Evolutionary conservation across 2,329 filamentous ascomycete species (phyloP), one percentile per base, ranked within the genome.

Genomic region (Cadophora malorum): DNA sequence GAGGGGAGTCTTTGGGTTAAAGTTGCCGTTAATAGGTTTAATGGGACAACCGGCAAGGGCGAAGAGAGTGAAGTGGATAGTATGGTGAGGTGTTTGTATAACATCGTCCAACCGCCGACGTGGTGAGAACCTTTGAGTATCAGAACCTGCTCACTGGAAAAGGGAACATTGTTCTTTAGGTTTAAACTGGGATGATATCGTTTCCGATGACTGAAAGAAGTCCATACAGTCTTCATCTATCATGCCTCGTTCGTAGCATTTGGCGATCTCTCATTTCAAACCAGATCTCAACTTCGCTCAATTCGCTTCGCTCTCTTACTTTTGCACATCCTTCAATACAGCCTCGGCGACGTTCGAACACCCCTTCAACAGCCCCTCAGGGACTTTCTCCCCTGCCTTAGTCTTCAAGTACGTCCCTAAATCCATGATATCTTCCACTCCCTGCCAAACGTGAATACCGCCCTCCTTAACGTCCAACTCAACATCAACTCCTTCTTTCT

Each of bases 361-460:
- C 3, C 55, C 55, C 21, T 25, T 38, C 28, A 59, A n/a, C 28
- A 59, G 21, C 28, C 55, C 55, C 55, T 59, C 55, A 35, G 31
- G 55, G 38, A 38, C 1, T 1, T 59, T 21, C 19, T 25, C 2
- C n/a, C 19, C 35, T 35, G 35, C 35, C 9, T 38, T 21, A 21
- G 10, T 21, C 19, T 35, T 59, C 31, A 59, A 16, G 21, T 21
- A 59, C 14, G 8, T n/a, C 19, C 19, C 10, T 5, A 21, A 5
- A 38, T 59, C 55, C 23, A 31, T 4, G 10, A 21, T 25, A 21
- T 63, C 60, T 14, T 50, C 47, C 7, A 50, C 21, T 10, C 25
- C 25, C 21, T 63, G 60, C 60, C 60, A 63, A 52, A 50, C 41
- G 52, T 63, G 60, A 25, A 31, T n/a, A n/a, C 45, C 16, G 4